Percentiles rank a stretch among this genome's conserved stretches.
phyloP scores from a whole-genome alignment of 768 basidiomycete species.

The Boletus eberwhitei region DNA sequence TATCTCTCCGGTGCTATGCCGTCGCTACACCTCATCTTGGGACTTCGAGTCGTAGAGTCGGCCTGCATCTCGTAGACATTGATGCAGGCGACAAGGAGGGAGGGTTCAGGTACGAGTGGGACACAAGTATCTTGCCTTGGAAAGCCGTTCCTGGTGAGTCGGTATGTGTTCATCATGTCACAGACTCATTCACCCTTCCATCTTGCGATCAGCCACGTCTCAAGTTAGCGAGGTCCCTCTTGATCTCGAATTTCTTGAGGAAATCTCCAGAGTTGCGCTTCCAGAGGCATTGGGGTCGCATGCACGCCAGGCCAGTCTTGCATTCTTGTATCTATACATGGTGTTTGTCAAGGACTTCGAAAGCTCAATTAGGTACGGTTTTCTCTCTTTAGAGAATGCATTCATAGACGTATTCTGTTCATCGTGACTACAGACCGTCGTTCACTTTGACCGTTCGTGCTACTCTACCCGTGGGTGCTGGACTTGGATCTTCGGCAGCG shows the following conservation, averaged over 20 bases:
- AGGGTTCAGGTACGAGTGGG: constrained; percentile 78
- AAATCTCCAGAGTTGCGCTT: constrained; percentile 51
- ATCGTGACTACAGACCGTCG: constrained; percentile 49
- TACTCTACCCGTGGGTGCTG: constrained; percentile 90
- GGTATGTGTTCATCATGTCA: not conserved
- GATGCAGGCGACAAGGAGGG: constrained; percentile 27
- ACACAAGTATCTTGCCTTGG: constrained; percentile 77
- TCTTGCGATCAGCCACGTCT: constrained; percentile 8
- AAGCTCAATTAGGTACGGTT: constrained; percentile 52
- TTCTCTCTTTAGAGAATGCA: constrained; percentile 15
- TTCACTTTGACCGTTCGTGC: constrained; percentile 82
- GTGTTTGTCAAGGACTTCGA: constrained; percentile 46
- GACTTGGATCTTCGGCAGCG: constrained; percentile 95
- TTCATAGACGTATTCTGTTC: constrained; percentile 11
- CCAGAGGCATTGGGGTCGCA: constrained; percentile 29
- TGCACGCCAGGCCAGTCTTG: constrained; percentile 50
- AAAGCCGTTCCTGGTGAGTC: constrained; percentile 49
- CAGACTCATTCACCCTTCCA: not conserved
- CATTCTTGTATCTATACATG: constrained; percentile 96
- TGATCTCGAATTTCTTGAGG: constrained; percentile 70
- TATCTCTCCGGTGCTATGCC: constrained; percentile 94
- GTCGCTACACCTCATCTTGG: constrained; percentile 74
- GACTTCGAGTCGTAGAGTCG: constrained; percentile 40
- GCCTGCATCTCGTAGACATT: constrained; percentile 75
- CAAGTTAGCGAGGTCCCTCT: constrained; percentile 39